Conservation (phyloP, 768 basidiomycete species). For the Trichaptum fuscoviolaceum region DNA sequence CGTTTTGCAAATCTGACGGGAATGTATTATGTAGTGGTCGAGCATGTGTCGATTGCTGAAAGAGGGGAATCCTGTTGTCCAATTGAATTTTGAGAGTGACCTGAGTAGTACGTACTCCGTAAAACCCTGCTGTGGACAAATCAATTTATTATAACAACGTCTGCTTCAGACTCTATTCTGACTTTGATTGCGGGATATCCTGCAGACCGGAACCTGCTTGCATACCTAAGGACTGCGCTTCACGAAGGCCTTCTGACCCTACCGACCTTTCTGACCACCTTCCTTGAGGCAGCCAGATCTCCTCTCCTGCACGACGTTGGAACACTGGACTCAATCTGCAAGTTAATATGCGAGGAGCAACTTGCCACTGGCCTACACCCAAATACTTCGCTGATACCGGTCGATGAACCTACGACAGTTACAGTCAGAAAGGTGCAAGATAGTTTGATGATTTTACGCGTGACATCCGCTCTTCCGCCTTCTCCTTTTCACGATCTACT, state of each 20-base stretch:
- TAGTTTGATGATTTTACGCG: slow-evolving; percentile 52
- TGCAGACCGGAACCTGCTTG: slow-evolving; percentile 61
- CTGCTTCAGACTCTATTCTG: slow-evolving; percentile 59
- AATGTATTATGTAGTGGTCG: slow-evolving; percentile 49
- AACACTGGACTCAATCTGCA: slow-evolving; percentile 68
- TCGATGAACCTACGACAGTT: slow-evolving; percentile 40
- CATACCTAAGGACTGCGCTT: slow-evolving; percentile 59
- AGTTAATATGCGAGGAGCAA: slow-evolving; percentile 57
- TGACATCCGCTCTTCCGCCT: slow-evolving; percentile 43
- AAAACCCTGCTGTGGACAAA: neutral
- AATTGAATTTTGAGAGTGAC: slow-evolving; percentile 44
- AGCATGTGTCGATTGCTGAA: slow-evolving; percentile 58
- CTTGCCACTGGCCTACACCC: slow-evolving; percentile 51
- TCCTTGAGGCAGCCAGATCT: slow-evolving; percentile 63
- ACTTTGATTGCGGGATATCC: slow-evolving; percentile 62
- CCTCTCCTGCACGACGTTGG: slow-evolving; percentile 57
- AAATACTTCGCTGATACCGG: slow-evolving; percentile 50
- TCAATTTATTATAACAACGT: slow-evolving; percentile 4
- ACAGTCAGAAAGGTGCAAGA: slow-evolving; percentile 56
- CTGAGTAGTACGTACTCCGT: slow-evolving; percentile 52
- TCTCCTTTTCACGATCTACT: slow-evolving; percentile 50
- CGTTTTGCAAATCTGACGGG: no score
- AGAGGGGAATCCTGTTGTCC: slow-evolving; percentile 32
- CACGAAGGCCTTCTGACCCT: slow-evolving; percentile 51
- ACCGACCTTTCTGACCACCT: slow-evolving; percentile 55